Evolutionary conservation across 345 rosid genomes (phyloP), one percentile per base, ranked within the genome.

Genomic region (Ceriops tagal): DNA sequence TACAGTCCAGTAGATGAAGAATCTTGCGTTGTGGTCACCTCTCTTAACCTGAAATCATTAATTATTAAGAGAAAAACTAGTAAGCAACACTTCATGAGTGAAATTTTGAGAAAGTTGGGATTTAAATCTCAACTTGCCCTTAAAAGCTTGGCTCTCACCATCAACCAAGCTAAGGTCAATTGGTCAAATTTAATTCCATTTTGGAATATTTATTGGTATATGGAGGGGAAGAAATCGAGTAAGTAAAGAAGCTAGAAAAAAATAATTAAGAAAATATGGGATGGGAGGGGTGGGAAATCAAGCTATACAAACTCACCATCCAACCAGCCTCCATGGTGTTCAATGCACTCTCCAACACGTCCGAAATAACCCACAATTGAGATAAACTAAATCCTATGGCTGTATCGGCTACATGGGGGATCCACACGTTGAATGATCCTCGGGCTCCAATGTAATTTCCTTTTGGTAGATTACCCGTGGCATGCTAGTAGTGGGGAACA

Each of bases 331-430:
- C 58, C 27, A 55, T 2, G 1, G 58, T 21, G 58, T 22, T 55
- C 47, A 39, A 39, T 26, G 3, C 15, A 15, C 27, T 22, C 5
- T 2, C 58, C 27, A 3, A 6, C 4, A 21, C 22, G 1, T 15
- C 58, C 22, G 58, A 55, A 2, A 22, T 4, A 55, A 55, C 58
- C 58, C 58, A 55, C 58, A 55, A n/a, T 55, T 55, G 58, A 55
- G 58, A 22, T 21, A 55, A 8, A 22, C 58, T 55, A 15, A 19
- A 55, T 13, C 8, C 58, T 55, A 1, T 9, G 16, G 58, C 30
- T 9, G 15, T 39, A 55, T 26, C 15, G 0, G 4, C 27, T 4
- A 55, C 58, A 2, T 22, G 6, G 27, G 58, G 58, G 4, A 8
- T 15, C 58, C 58, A 55, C 1, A 55, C 28, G 27, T 55, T 55